Conservation (phyloP, 495 filamentous ascomycete species). For the Penicillium canariense region DNA sequence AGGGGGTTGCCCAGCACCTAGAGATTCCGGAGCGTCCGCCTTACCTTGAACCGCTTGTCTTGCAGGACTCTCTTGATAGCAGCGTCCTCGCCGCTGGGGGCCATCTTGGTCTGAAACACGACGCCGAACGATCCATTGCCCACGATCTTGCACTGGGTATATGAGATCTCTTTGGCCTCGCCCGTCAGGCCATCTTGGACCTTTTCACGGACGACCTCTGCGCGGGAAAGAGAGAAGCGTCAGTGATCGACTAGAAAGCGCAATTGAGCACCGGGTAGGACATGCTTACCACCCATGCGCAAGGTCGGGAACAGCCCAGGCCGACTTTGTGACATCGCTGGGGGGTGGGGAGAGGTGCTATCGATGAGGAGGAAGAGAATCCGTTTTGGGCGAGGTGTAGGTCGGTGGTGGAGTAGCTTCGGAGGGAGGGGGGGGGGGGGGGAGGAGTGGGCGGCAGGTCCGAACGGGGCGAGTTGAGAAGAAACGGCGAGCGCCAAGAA, state of each 20-base stretch:
- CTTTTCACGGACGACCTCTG: conserved; percentile 97
- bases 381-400: conserved; percentile 28
- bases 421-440: conserved; percentile 19
- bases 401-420: conserved; percentile 28
- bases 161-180: conserved; percentile 93
- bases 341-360: conserved; percentile 28
- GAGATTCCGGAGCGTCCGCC: conserved; percentile 5
- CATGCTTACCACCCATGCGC: conserved; percentile 76
- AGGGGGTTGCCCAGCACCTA: background rate
- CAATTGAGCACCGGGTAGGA: conserved; percentile 7
- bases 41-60: conserved; percentile 98
- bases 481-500: conserved; percentile 30
- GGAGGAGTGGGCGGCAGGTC: conserved; percentile 27
- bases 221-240: conserved; percentile 1
- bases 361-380: conserved; percentile 25
- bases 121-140: conserved; percentile 99
- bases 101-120: conserved; percentile 98
- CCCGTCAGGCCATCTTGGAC: conserved; percentile 97
- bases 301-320: conserved; percentile 72
- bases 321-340: conserved; percentile 70
- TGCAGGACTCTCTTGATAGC: conserved; percentile 98
- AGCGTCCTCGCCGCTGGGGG: conserved; percentile 93
- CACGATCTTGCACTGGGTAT: conserved; percentile 99
- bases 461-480: conserved; percentile 27
- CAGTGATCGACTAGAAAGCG: background rate